phyloP scores from a whole-genome alignment of 1,284 basidiomycete species.

The Cryptococcus wingfieldii region DNA sequence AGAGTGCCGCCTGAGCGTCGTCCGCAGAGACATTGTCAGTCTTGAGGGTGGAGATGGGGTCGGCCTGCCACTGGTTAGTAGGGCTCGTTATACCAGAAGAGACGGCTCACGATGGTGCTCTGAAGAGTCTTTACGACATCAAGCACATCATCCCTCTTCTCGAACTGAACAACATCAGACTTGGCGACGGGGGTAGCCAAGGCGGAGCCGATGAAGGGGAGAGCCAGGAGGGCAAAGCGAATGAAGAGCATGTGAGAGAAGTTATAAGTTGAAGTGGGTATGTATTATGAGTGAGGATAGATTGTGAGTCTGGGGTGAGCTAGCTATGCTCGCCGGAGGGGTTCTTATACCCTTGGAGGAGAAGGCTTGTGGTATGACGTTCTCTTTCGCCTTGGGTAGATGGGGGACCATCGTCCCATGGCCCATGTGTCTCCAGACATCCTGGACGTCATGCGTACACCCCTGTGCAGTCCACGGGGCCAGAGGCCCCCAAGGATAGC shows the following conservation, averaged over 20 bases:
- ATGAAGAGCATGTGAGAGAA: conserved; percentile 11
- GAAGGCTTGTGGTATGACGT: too few species aligned
- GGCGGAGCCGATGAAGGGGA: conserved; percentile 12
- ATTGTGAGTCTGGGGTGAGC: background rate
- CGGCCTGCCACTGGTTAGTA: conserved; percentile 3
- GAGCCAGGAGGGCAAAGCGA: conserved; percentile 8
- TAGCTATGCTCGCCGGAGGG: background rate
- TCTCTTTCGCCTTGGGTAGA: too few species aligned
- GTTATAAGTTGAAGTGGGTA: background rate
- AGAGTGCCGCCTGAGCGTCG: conserved; percentile 3
- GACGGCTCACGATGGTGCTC: conserved; percentile 8
- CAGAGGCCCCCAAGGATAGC: too few species aligned
- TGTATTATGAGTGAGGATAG: background rate
- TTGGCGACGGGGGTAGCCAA: conserved; percentile 6
- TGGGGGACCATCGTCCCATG: too few species aligned
- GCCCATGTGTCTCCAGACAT: too few species aligned
- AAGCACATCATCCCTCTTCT: conserved; percentile 1
- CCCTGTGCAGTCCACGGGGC: too few species aligned
- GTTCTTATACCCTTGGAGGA: too few species aligned
- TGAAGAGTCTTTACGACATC: conserved; percentile 9
- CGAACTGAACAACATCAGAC: background rate
- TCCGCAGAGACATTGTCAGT: conserved; percentile 4
- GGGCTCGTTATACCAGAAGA: background rate
- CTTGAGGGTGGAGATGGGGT: conserved; percentile 6
- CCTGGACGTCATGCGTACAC: too few species aligned